A percentile compares a stretch with the other conserved stretches of the same genome.
phyloP scores from a whole-genome alignment of 257 asterid genomes.

The Salvia rosmarinus region DNA sequence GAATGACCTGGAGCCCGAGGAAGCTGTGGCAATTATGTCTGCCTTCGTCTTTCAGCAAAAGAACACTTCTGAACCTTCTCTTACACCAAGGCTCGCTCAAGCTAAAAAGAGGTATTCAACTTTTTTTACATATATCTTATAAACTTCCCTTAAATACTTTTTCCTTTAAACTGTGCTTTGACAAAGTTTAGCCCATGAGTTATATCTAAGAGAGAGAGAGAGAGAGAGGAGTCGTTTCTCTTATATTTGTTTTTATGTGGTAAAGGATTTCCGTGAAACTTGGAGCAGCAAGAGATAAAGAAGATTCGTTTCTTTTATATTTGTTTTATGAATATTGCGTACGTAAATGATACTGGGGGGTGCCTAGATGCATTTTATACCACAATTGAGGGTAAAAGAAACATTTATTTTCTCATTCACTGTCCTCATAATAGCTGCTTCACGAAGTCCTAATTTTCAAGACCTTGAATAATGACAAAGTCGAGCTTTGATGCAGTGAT shows the following conservation, averaged over 20 bases:
- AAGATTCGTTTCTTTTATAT: too few relatives aligned
- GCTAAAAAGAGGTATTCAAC: slow-evolving; percentile 67
- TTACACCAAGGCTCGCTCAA: slow-evolving; percentile 80
- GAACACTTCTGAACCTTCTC: slow-evolving; percentile 84
- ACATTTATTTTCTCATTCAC: background rate
- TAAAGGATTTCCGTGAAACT: slow-evolving; percentile 16
- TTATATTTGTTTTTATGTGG: background rate
- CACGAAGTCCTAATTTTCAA: background rate
- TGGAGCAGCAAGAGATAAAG: too few relatives aligned
- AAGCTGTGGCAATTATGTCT: slow-evolving; percentile 98
- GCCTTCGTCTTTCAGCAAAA: slow-evolving; percentile 97
- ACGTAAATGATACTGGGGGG: background rate
- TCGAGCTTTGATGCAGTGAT: background rate
- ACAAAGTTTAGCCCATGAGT: background rate
- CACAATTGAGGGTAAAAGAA: background rate
- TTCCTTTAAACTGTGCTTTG: slow-evolving; percentile 8
- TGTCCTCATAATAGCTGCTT: background rate
- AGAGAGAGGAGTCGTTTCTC: background rate
- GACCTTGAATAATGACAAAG: background rate
- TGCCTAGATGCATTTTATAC: background rate
- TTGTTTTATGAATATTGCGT: background rate
- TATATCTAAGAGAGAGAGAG: background rate
- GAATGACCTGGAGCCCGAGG: slow-evolving; percentile 96
- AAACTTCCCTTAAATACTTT: slow-evolving; percentile 5
- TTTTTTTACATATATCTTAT: slow-evolving; percentile 22